A percentile compares a stretch with the other conserved stretches of the same genome.
Conservation (phyloP, 179 eudicot genomes). For the Vitellaria paradoxa region DNA sequence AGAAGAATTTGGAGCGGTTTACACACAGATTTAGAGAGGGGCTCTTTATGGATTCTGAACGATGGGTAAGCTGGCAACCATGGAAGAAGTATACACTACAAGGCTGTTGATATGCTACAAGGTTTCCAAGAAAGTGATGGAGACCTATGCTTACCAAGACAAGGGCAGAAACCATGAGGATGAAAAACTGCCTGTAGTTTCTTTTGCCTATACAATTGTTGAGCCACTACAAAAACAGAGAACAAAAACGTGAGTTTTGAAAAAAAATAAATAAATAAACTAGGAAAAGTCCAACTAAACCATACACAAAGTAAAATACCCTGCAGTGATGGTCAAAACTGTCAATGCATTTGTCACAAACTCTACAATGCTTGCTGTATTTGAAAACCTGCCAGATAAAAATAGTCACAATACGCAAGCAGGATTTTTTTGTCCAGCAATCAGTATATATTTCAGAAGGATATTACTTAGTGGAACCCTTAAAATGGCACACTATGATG, state of each 20-base stretch:
- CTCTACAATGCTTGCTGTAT: slow-evolving; percentile 99
- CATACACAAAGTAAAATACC: slow-evolving; percentile 43
- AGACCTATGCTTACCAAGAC: slow-evolving; percentile 61
- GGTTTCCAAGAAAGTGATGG: slow-evolving; percentile 8
- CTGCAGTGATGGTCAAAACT: slow-evolving; percentile 98
- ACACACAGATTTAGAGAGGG: background rate
- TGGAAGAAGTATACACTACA: background rate
- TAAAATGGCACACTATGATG: background rate
- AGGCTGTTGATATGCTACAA: background rate
- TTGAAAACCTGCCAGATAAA: slow-evolving; percentile 70
- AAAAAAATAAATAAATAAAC: slow-evolving; percentile 1
- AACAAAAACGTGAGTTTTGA: slow-evolving; percentile 14
- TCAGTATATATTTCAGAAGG: background rate
- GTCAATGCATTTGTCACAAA: slow-evolving; percentile 97
- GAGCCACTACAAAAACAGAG: slow-evolving; percentile 74
- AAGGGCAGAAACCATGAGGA: slow-evolving; percentile 91
- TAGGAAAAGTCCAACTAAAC: background rate
- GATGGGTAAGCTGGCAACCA: background rate
- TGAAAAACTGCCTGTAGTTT: slow-evolving; percentile 91
- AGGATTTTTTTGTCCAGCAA: background rate
- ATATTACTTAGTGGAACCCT: background rate
- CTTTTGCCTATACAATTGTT: slow-evolving; percentile 96
- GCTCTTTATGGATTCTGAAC: background rate
- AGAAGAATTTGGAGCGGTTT: slow-evolving; percentile 6
- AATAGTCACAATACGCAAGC: background rate